Base-by-base conservation (phyloP, 2,329 filamentous ascomycete species). In the Phialophora tarda region DNA sequence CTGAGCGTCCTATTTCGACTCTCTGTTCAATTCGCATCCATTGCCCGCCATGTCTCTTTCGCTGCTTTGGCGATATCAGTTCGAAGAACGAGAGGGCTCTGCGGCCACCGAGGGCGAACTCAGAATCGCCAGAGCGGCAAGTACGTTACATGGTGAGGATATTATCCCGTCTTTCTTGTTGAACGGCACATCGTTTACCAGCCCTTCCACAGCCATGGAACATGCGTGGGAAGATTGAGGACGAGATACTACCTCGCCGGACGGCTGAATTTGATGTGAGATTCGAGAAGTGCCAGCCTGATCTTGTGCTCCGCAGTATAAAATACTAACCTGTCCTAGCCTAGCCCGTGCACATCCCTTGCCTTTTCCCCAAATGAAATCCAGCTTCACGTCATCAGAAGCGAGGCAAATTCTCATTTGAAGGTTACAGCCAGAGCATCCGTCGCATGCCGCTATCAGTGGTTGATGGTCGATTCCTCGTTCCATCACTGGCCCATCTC, bases 371-470 rank as follows among this genome's bases (percentile, higher is more conserved):
- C 21, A 28, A 55, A 30, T 23, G 11, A 23, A 24, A 26, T 26
- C 14, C 28, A 28, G 30, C 47, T 61, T 61, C 48, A 61, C 59
- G 59, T 61, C 59, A 61, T 61, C 59, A 54, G 30, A 21, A 8
- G 48, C 44, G 12, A 10, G 30, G 26, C n/a, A 24, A 54, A 53
- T 44, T 41, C 51, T 61, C 26, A 50, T 26, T 53, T 30, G 28
- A 28, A 28, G 47, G 47, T 61, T 24, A 51, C 59, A 61, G 47
- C 59, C 21, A 23, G 30, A 61, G 21, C 59, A 23, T 61, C 59
- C 59, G 59, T 53, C 30, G 21, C 48, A 48, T 53, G 59, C 59
- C 59, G 59, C 59, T 61, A 61, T 61, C 59, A 61, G 59, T 54
- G 59, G 21, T 61, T 23, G n/a, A 41, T 5, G 17, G 4, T 54